These are phyloP conservation scores for Phaeosphaeriaceae sp. DNA, from an alignment of 2,329 filamentous ascomycete genomes.

Conservation along the genomic window DNA sequence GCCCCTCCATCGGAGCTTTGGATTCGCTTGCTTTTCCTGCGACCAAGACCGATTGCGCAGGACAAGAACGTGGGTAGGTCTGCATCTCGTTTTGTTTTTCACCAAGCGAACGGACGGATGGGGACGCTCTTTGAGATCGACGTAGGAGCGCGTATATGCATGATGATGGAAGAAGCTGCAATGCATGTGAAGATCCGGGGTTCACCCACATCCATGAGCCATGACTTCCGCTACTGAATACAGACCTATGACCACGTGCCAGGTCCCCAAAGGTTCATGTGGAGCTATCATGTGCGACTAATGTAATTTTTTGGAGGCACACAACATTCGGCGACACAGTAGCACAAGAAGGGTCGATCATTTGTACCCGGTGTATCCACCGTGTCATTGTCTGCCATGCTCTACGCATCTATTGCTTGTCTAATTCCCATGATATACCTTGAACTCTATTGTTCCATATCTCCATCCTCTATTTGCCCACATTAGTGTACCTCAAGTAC, in stretches of 20 bases:
- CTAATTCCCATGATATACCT: neutral
- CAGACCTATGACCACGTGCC: neutral
- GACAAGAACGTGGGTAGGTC: neutral
- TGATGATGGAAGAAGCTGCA: neutral
- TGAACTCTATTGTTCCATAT: neutral
- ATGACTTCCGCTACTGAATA: neutral
- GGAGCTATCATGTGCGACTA: too few relatives aligned
- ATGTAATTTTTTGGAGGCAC: neutral
- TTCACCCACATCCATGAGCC: neutral
- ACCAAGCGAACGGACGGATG: neutral
- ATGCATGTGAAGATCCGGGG: slow-evolving; percentile 20
- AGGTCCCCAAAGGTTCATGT: neutral
- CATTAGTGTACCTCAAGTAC: slow-evolving; percentile 74
- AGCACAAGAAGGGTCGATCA: neutral
- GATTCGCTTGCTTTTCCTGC: slow-evolving; percentile 2
- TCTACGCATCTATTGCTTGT: too few relatives aligned
- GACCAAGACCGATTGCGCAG: neutral
- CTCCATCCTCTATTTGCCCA: slow-evolving; percentile 43
- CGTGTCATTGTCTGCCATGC: too few relatives aligned
- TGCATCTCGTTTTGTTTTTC: neutral
- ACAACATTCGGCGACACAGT: neutral
- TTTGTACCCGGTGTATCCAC: neutral
- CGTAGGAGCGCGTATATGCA: neutral
- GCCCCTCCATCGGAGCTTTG: slow-evolving; percentile 8
- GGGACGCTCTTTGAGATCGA: neutral